Base-by-base conservation (phyloP, 2,329 filamentous ascomycete genomes). In the Aureobasidium sp. region DNA sequence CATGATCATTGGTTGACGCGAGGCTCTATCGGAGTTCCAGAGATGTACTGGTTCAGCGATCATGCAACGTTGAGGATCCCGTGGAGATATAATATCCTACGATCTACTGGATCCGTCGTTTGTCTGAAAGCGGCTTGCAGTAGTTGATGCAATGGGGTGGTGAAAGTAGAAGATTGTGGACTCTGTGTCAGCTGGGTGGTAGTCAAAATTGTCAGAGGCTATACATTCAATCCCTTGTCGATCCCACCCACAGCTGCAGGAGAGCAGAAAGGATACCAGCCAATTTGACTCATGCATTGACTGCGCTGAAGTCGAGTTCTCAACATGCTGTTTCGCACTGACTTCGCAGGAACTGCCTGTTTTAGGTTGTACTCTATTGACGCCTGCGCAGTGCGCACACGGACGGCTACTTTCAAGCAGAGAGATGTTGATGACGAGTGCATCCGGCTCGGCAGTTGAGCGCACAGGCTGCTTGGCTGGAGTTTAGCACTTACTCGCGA, bases 81-180 rank as follows among this genome's bases (percentile, higher is more conserved):
- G n/a, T n/a, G n/a, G n/a, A n/a, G n/a, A n/a, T n/a, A n/a, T n/a
- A n/a, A n/a, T n/a, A n/a, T n/a, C n/a, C n/a, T n/a, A n/a, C n/a
- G n/a, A n/a, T n/a, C n/a, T n/a, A n/a, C n/a, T n/a, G n/a, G n/a
- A n/a, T n/a, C n/a, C 41, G 32, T 24, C 30, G 25, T 22, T 11
- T 25, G 44, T 48, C 30, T 25, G 37, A 21, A 14, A 35, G 42
- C 37, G 44, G 44, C 44, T 48, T 48, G 32, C 44, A 48, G 42
- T 30, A 45, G 32, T n/a, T 27, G 14, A 25, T 25, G 44, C 44
- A 48, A n/a, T 25, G 22, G 25, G n/a, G 11, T 37, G 22, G 19
- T 37, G 30, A 4, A 17, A 37, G n/a, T 25, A 27, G 19, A 6
- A 27, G 27, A 27, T 35, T 27, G 34, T 34, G n/a, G 12, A 17